Conservation (phyloP, 495 filamentous ascomycete genomes). For the Penicillium canariense region DNA sequence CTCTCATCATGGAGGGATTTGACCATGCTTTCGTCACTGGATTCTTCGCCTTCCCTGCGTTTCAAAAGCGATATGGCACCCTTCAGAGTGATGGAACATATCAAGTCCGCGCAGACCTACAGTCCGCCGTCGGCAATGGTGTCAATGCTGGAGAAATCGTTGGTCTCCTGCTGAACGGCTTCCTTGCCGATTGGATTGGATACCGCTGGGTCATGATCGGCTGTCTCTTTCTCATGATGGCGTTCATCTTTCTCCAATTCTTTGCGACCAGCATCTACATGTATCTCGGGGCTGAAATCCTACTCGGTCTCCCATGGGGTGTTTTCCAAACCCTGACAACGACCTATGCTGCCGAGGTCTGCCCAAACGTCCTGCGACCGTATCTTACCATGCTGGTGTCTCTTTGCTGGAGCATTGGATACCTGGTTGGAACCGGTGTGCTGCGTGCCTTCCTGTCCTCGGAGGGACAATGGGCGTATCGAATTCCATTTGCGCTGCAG, state of each 20-base stretch:
- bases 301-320: constrained; percentile 71
- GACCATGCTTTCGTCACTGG: constrained; percentile 41
- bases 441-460: constrained; percentile 54
- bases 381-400: constrained; percentile 72
- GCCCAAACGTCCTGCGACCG: constrained; percentile 61
- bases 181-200: constrained; percentile 59
- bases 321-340: constrained; percentile 71
- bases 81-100: constrained; percentile 32
- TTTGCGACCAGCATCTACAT: constrained; percentile 60
- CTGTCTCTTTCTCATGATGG: constrained; percentile 53
- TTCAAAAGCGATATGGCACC: constrained; percentile 36
- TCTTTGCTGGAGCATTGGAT: constrained; percentile 71
- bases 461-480: constrained; percentile 54
- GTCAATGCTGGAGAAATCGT: constrained; percentile 60
- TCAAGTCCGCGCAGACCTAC: constrained; percentile 51
- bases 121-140: constrained; percentile 62
- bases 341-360: constrained; percentile 71
- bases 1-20: constrained; percentile 50
- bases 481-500: constrained; percentile 63
- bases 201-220: constrained; percentile 61
- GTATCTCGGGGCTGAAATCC: constrained; percentile 64
- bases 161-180: constrained; percentile 64
- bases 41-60: constrained; percentile 33
- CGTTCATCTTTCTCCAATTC: constrained; percentile 64
- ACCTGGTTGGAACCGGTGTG: constrained; percentile 64